Percentiles rank a stretch among this genome's conserved stretches.
Evolutionary conservation across 768 basidiomycete genomes (phyloP).

Genomic region (Glaciozyma antarctica): DNA sequence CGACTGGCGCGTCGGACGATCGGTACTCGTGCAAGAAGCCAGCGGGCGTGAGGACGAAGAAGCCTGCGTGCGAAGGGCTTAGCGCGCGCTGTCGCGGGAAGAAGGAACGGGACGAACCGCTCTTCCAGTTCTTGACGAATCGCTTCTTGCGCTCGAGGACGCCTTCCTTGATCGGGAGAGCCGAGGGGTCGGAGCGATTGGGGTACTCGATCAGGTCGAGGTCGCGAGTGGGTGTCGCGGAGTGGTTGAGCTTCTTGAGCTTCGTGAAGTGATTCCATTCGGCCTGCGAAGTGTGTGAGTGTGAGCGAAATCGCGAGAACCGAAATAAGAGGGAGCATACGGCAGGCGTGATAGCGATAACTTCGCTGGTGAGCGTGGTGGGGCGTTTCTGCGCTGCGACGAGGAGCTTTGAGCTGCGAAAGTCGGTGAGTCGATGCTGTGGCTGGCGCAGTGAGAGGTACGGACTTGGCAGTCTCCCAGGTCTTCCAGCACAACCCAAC

Average conservation of each 20-base stretch:
- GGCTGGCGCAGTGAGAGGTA: not conserved
- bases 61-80: slow-evolving; percentile 3
- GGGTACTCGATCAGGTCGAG: slow-evolving; percentile 13
- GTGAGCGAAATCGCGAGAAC: too few species aligned
- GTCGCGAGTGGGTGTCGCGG: not conserved
- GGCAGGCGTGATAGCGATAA: slow-evolving; percentile 15
- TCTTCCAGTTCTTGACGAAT: slow-evolving; percentile 21
- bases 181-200: slow-evolving; percentile 9
- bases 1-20: not conserved
- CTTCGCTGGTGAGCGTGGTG: slow-evolving; percentile 19
- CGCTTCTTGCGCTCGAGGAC: slow-evolving; percentile 23
- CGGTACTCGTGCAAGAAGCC: slow-evolving; percentile 27
- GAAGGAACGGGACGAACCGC: slow-evolving; percentile 2
- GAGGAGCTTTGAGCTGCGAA: slow-evolving; percentile 7
- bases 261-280: slow-evolving; percentile 26
- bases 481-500: slow-evolving; percentile 17
- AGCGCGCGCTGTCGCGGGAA: not conserved
- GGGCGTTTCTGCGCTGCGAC: slow-evolving; percentile 13
- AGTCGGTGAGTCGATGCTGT: not conserved
- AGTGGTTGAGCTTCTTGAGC: slow-evolving; percentile 18
- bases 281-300: not conserved
- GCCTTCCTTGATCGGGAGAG: slow-evolving; percentile 16
- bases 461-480: slow-evolving; percentile 19
- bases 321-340: not conserved
- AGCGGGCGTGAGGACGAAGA: slow-evolving; percentile 26